Base-by-base conservation (phyloP, 2,329 filamentous ascomycete genomes). In the Monosporascus cannonballus region DNA sequence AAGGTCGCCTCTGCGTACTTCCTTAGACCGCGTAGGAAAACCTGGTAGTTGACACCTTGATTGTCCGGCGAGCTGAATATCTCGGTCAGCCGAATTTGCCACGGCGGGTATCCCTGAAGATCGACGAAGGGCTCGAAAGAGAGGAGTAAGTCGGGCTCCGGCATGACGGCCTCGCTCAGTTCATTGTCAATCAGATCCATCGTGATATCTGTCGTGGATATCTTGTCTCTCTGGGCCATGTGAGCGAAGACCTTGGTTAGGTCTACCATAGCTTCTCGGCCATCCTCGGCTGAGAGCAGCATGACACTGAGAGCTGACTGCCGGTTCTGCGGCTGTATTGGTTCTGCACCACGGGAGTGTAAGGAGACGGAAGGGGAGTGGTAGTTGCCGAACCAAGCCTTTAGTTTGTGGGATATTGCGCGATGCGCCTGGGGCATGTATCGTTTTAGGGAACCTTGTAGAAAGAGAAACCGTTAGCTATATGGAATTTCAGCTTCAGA, bases 11-110 rank as follows among this genome's bases (percentile, higher is more conserved):
- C 86, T 9, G 90, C 87, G 72, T 84, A 99, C 63, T 87, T 90
- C 69, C 89, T 87, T 61, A 99, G 73, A 1, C 87, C 93, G 57
- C 86, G 81, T 58, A 97, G 76, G 69, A 97, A 99, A 30, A 96
- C 87, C 67, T 96, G 92, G 70, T 99, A 99, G 45, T 91, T 91
- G 18, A 99, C 92, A 1, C 85, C 85, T 57, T 87, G 81, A 68
- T 90, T 90, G 66, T 92, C 88, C 52, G 80, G 79, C 14, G 89
- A 75, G 63, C 85, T 83, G 69, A 92, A 96, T 53, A 99, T 96
- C 76, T 99, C 94, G 0, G 92, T 96, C 66, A 99, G 74, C 44
- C 94, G 83, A 56, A 97, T 81, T 72, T 96, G 94, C 94, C 94
- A 99, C 1, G 94, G 94, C 9, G 94, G 94, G 68, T 97, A 99